Base-by-base conservation (phyloP, 331 rosid species). In the Saraca asoca region DNA sequence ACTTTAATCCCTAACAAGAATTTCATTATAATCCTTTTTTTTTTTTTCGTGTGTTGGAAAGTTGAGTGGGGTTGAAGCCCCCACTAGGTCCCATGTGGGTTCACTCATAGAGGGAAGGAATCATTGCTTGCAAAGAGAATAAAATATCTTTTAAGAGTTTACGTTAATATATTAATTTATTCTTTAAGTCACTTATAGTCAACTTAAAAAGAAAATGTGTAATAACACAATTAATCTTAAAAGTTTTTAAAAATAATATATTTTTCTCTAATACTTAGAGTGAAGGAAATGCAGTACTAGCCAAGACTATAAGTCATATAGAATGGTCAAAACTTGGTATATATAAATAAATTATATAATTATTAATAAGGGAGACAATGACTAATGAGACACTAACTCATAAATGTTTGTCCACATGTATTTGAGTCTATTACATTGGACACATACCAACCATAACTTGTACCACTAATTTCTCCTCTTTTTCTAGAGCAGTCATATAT, bases 351-450 rank as follows among this genome's bases (percentile, higher is more conserved):
- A 17, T 1, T 2, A 6, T 44, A 37, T 18, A 8, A 10, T n/a
- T 0, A 2, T 12, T n/a, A n/a, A n/a, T n/a, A n/a, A n/a, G n/a
- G n/a, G 9, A 29, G 29, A 19, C 1, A 64, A 50, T 16, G 68
- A 65, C 49, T 72, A 31, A 54, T 49, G 29, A 37, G 16, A 14
- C 19, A 2, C 2, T 37, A 57, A 18, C 0, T 5, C 64, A 68
- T 37, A 16, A 24, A 56, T 18, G 31, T 5, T n/a, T 35, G 72
- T 70, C 58, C 58, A 64, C 63, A 49, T 58, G 61, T 14, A 54
- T 64, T 49, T 62, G 64, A 33, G 18, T 70, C 15, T 16, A 41
- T 1, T 65, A 59, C 24, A 37, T 14, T 52, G 43, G 9, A 34
- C 24, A 41, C 2, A 7, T 15, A 61, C 20, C 34, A 14, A n/a